Conservation (phyloP, 371 early-diverging fungal species). For the Apophysomyces ossiformis region DNA sequence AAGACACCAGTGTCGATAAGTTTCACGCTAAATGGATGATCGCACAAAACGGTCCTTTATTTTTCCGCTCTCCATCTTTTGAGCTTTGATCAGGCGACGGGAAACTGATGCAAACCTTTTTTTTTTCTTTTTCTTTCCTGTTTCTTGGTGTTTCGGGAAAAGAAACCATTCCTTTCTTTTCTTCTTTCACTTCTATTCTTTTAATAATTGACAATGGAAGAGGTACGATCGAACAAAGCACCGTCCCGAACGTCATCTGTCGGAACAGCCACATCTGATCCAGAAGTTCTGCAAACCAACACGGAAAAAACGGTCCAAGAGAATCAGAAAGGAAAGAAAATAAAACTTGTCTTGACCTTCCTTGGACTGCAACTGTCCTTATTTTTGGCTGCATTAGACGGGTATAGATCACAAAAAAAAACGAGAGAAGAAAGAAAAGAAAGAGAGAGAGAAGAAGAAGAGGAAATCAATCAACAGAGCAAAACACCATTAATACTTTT, state of each 20-base stretch:
- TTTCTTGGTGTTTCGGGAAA: neutral
- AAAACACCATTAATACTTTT: no score
- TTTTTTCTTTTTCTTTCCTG: neutral
- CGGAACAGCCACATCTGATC: neutral
- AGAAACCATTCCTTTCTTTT: neutral
- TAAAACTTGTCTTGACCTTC: slow-evolving; percentile 31
- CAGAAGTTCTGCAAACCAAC: neutral
- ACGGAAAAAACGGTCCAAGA: neutral
- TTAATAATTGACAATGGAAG: neutral
- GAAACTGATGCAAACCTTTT: neutral
- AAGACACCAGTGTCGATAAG: no score
- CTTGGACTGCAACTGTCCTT: slow-evolving; percentile 61
- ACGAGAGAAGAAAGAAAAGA: neutral
- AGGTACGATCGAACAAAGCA: neutral
- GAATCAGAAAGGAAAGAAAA: neutral
- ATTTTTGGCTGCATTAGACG: slow-evolving; percentile 81
- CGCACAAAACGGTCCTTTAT: neutral
- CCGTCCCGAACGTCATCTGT: neutral
- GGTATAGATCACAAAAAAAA: slow-evolving; percentile 23
- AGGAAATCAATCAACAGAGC: neutral
- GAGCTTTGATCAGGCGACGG: slow-evolving; percentile 2
- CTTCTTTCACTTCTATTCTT: neutral
- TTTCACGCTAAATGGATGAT: no score
- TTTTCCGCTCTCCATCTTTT: neutral
- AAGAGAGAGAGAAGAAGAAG: neutral